Evolutionary conservation across 176 grass and related monocot species (phyloP).

Genomic region (Oryza coarctata): DNA sequence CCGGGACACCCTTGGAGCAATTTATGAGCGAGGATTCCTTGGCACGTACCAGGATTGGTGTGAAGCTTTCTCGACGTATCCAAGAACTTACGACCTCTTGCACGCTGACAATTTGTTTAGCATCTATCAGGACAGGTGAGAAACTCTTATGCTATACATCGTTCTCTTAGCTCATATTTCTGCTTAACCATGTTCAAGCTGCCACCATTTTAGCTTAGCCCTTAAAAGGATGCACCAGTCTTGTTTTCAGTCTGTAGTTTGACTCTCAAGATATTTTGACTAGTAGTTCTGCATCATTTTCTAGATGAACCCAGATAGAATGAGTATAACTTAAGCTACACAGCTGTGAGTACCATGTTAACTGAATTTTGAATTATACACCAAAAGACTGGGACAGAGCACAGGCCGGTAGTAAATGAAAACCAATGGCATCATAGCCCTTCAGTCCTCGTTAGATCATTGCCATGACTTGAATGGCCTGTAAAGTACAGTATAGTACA

Average conservation of each 20-base stretch:
- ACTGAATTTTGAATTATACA: neutral
- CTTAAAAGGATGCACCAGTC: neutral
- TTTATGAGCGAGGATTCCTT: slow-evolving; percentile 86
- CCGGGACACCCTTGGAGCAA: slow-evolving; percentile 70
- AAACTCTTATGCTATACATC: neutral
- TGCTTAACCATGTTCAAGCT: neutral
- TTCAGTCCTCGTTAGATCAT: slow-evolving; percentile 18
- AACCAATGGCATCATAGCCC: neutral
- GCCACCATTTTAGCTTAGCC: neutral
- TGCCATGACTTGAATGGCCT: neutral
- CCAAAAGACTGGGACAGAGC: neutral
- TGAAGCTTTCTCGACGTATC: slow-evolving; percentile 92
- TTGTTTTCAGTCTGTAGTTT: neutral
- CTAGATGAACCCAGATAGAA: neutral
- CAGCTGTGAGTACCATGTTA: neutral
- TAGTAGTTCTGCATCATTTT: neutral
- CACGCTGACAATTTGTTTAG: slow-evolving; percentile 91
- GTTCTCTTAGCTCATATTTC: neutral
- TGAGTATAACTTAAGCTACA: neutral
- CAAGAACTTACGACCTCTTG: slow-evolving; percentile 93
- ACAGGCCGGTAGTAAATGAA: slow-evolving; percentile 2
- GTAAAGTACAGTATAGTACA: neutral
- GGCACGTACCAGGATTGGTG: slow-evolving; percentile 99
- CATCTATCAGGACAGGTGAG: slow-evolving; percentile 91
- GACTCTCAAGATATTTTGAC: neutral